Evolutionary conservation across 208 protist species (phyloP), one percentile per base, ranked within the genome.

Genomic region (Kentomonas sorsogonicus): DNA sequence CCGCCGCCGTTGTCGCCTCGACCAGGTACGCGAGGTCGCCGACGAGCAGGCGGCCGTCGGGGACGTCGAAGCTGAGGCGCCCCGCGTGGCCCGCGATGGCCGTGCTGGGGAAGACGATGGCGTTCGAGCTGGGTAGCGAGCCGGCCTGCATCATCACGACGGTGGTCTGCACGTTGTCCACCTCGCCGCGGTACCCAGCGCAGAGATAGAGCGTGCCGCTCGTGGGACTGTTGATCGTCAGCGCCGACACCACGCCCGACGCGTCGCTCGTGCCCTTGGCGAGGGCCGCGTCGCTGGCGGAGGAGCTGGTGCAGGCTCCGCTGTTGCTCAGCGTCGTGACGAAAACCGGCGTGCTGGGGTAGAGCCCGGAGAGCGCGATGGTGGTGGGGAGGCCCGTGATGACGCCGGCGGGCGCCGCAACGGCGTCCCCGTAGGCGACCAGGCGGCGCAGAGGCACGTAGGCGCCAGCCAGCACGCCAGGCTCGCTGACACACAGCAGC

Each of bases 101-200:
- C 27, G 74, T 29, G 4, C 46, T 22, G 0, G 82, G 77, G 53
- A 72, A 46, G 4, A 64, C 55, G 4, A 44, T 31, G 13, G 60
- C 60, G 16, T 20, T 16, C 2, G 66, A 39, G 34, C 60, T 67
- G 6, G 1, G 1, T 7, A 82, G 13, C 18, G 27, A 25, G 5
- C 74, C 70, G 22, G 62, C 69, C 13, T 50, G 6, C 33, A 74
- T 46, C 26, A 76, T 31, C 27, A 60, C 41, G 11, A 69, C 45
- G 25, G 59, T 48, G 16, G 66, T 70, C 7, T 64, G 34, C 20
- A 51, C 46, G n/a, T 46, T 60, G 16, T 71, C 62, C 5, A 39
- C 16, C 54, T 69, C 75, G 5, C 74, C 77, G 1, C 36, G 40
- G 69, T 85, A 89, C 20, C 67, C 77, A 3, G 75, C 82, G 66